A percentile compares a stretch with the other conserved stretches of the same genome.
Conservation (phyloP, 345 rosid genomes). For the Bruguiera gymnorhiza region DNA sequence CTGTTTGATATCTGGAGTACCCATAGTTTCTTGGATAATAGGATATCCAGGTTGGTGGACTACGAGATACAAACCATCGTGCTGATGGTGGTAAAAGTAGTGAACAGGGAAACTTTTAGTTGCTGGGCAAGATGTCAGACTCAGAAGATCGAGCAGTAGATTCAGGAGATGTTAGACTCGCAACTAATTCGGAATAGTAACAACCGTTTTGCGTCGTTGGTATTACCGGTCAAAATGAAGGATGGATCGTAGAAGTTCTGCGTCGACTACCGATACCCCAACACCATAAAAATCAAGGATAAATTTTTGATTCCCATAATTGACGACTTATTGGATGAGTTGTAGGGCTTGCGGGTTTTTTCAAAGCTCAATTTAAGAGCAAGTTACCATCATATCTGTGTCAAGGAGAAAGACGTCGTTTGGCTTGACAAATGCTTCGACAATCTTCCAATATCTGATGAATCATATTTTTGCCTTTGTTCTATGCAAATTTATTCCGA, state of each 20-base stretch:
- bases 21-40: too few relatives aligned
- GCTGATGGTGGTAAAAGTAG: too few relatives aligned
- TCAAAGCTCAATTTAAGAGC: not conserved
- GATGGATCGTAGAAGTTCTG: not conserved
- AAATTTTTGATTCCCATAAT: not conserved
- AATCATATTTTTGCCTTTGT: not conserved
- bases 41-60: too few relatives aligned
- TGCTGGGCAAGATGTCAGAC: too few relatives aligned
- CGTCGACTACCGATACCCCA: not conserved
- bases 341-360: not conserved
- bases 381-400: not conserved
- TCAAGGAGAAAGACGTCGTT: not conserved
- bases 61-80: too few relatives aligned
- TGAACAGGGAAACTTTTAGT: too few relatives aligned
- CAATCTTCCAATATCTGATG: not conserved
- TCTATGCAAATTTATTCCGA: not conserved
- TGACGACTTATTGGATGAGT: not conserved
- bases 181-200: not conserved
- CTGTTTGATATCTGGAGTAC: not conserved
- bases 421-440: not conserved
- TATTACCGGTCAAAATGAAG: not conserved
- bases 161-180: not conserved
- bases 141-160: not conserved
- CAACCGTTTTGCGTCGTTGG: not conserved
- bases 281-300: not conserved